Conservation (phyloP, 2,329 filamentous ascomycete genomes). For the Epicoccum sorghinum region DNA sequence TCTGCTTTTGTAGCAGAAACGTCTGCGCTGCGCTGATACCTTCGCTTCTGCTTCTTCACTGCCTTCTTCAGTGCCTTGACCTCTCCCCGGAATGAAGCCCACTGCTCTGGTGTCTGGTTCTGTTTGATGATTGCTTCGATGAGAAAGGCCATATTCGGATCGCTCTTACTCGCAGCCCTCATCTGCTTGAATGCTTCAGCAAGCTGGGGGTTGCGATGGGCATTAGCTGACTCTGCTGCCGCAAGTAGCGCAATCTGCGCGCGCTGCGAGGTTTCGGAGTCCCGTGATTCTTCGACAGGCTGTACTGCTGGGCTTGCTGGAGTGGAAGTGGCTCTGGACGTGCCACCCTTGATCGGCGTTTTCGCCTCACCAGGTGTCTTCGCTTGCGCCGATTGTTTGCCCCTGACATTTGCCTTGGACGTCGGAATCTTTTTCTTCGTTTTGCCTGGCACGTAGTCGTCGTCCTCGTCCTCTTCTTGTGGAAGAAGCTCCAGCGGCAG, state of each 20-base stretch:
- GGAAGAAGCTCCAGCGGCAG: conserved; percentile 37
- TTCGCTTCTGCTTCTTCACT: conserved; percentile 36
- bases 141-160: conserved; percentile 46
- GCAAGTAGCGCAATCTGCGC: conserved; percentile 49
- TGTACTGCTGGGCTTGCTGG: conserved; percentile 27
- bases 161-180: conserved; percentile 48
- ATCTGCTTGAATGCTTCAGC: conserved; percentile 51
- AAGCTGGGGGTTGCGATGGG: conserved; percentile 38
- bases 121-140: conserved; percentile 53
- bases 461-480: conserved; percentile 54
- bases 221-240: conserved; percentile 50
- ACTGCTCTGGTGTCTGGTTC: conserved; percentile 48
- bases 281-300: conserved; percentile 16
- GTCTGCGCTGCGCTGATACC: conserved; percentile 23
- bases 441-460: conserved; percentile 52
- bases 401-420: conserved; percentile 45
- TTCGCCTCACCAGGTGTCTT: conserved; percentile 40
- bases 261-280: conserved; percentile 30
- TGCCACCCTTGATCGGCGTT: conserved; percentile 37
- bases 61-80: conserved; percentile 53
- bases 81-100: conserved; percentile 49
- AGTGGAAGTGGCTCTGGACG: conserved; percentile 23
- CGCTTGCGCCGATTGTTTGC: conserved; percentile 39
- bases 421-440: conserved; percentile 41
- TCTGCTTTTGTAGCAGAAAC: conserved; percentile 42